These are phyloP conservation scores for Trichoderma asperellum DNA, from an alignment of 2,329 filamentous ascomycete genomes.

Conservation along the genomic window DNA sequence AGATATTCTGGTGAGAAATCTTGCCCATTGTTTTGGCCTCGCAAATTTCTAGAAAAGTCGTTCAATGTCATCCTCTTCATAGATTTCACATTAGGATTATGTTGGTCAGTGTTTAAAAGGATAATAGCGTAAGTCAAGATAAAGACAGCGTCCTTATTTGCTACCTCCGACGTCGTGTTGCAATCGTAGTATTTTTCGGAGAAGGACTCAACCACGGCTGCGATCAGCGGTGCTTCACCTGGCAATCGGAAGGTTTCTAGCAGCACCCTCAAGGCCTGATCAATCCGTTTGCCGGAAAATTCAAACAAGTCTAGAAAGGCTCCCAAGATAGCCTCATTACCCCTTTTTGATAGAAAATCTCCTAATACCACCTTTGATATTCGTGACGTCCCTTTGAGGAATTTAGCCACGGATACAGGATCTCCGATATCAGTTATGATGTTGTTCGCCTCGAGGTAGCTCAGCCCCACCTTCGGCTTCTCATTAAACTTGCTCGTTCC, in stretches of 20 bases:
- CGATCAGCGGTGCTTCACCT: slow-evolving; percentile 90
- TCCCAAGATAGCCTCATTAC: slow-evolving; percentile 81
- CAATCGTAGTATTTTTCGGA: slow-evolving; percentile 79
- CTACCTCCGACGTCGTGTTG: slow-evolving; percentile 72
- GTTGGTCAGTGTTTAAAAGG: slow-evolving; percentile 95
- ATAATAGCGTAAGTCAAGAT: slow-evolving; percentile 95
- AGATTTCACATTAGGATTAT: slow-evolving; percentile 85
- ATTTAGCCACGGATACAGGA: slow-evolving; percentile 78
- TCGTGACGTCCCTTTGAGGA: slow-evolving; percentile 83
- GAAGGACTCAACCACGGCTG: slow-evolving; percentile 87
- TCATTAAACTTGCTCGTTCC: slow-evolving; percentile 94
- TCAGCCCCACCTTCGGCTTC: slow-evolving; percentile 85
- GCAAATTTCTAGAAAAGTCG: slow-evolving; percentile 86
- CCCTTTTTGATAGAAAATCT: slow-evolving; percentile 89
- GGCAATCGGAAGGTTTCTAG: slow-evolving; percentile 91
- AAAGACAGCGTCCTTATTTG: slow-evolving; percentile 84
- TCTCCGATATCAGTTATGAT: slow-evolving; percentile 79
- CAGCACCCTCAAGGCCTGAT: slow-evolving; percentile 86
- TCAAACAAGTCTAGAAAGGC: slow-evolving; percentile 88
- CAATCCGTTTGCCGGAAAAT: slow-evolving; percentile 82
- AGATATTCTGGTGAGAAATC: slow-evolving; percentile 86
- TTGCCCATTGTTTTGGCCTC: slow-evolving; percentile 82
- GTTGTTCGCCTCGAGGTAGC: slow-evolving; percentile 80
- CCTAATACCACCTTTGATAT: slow-evolving; percentile 90
- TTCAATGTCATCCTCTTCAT: slow-evolving; percentile 81